Conservation (phyloP, 1,284 basidiomycete species). For the Ustilago sp. region DNA sequence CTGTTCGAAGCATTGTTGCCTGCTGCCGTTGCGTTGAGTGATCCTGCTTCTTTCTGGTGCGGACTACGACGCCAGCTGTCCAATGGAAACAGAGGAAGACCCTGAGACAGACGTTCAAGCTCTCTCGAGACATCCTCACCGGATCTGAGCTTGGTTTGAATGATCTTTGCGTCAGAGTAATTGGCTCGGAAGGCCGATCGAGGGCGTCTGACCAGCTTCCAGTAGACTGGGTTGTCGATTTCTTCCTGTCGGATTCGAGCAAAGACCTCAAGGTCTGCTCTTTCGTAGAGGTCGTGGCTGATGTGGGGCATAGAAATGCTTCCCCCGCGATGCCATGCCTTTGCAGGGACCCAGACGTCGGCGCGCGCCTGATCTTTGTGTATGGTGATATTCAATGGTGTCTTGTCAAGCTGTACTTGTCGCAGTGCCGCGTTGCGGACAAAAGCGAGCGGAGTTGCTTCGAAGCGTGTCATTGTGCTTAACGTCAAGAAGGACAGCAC, state of each 20-base stretch:
- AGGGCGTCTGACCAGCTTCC: conserved; percentile 23
- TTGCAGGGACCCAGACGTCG: conserved; percentile 30
- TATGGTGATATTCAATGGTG: conserved; percentile 38
- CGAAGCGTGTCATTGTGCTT: conserved; percentile 16
- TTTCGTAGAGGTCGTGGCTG: conserved; percentile 22
- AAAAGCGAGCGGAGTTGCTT: conserved; percentile 26
- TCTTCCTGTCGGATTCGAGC: conserved; percentile 15
- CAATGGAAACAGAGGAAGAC: conserved; percentile 28
- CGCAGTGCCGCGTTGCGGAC: conserved; percentile 28
- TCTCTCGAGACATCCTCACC: conserved; percentile 32
- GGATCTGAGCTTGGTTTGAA: conserved; percentile 22
- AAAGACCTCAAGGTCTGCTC: conserved; percentile 31
- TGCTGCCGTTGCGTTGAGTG: background rate
- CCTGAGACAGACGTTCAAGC: conserved; percentile 32
- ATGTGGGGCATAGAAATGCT: conserved; percentile 11
- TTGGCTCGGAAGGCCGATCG: conserved; percentile 27
- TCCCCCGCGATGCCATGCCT: conserved; percentile 11
- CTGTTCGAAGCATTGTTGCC: background rate
- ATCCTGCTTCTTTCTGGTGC: background rate
- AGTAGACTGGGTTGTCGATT: conserved; percentile 31
- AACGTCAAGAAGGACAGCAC: conserved; percentile 14
- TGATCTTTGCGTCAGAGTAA: conserved; percentile 25
- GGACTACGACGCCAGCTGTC: conserved; percentile 8
- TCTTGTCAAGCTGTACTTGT: conserved; percentile 23
- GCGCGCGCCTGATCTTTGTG: conserved; percentile 21